Conservation (phyloP, 805 yeast species). For the Gaillardinia entomophila region DNA sequence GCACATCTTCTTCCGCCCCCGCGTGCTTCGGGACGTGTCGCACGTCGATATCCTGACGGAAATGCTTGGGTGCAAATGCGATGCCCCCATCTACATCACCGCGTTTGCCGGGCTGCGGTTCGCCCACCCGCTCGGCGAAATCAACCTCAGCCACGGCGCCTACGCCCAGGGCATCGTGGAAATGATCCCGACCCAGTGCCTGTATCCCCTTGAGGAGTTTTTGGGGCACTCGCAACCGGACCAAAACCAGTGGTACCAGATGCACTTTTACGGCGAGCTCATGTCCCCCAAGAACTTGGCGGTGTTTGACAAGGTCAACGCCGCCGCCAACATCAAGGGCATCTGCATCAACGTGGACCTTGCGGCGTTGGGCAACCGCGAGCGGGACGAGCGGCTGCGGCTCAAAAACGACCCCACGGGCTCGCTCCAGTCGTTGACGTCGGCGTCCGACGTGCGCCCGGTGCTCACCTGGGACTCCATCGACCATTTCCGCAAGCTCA, state of each 20-base stretch:
- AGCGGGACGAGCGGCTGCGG: constrained; percentile 14
- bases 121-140: constrained; percentile 11
- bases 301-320: constrained; percentile 1
- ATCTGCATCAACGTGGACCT: constrained; percentile 11
- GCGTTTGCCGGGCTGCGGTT: constrained; percentile 10
- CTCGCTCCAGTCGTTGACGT: constrained; percentile 13
- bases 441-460: constrained; percentile 13
- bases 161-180: constrained; percentile 6
- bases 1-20: constrained; percentile 9
- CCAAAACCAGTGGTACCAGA: constrained; percentile 11
- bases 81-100: constrained; percentile 9
- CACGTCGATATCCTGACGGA: constrained; percentile 6
- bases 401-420: constrained; percentile 12
- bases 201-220: constrained; percentile 6
- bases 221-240: constrained; percentile 2
- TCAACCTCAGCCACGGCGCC: constrained; percentile 7
- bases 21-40: constrained; percentile 8
- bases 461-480: constrained; percentile 11
- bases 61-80: constrained; percentile 6
- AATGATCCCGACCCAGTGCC: constrained; percentile 9
- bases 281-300: constrained; percentile 2
- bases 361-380: constrained; percentile 11
- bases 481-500: constrained; percentile 13
- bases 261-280: constrained; percentile 4
- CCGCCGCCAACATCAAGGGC: constrained; percentile 5